Base-by-base conservation (phyloP, 2,329 filamentous ascomycete species). In the Cercospora beticola region DNA sequence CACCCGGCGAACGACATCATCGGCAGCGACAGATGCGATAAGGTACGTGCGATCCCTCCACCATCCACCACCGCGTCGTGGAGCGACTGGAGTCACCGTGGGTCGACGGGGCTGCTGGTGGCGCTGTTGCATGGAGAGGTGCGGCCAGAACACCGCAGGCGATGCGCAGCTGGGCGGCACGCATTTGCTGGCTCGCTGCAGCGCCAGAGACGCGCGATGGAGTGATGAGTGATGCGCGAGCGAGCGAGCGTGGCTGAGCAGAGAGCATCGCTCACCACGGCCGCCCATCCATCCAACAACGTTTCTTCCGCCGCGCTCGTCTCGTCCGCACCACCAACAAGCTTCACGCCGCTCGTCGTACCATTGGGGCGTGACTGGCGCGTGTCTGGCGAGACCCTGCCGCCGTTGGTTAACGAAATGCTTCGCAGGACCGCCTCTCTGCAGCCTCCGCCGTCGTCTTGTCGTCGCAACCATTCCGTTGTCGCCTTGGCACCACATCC, bases 11-110 rank as follows among this genome's bases (percentile, higher is more conserved):
- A 43, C 46, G 49, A 23, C 46, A 31, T 49, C 59, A 46, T 62
- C 62, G 43, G 28, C 18, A 21, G 16, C 62, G 2, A 12, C 23
- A 36, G 28, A 26, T 33, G 21, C 62, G 49, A 43, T 26, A 5
- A 57, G 62, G 61, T 64, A 56, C 43, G 61, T 64, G 61, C 18
- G 43, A 10, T 21, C 18, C n/a, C 43, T 9, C 43, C 43, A 49
- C 43, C 10, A 2, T 4, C 46, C 8, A 52, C 1, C 46, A 52
- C 21, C 8, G 6, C 43, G 36, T 40, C 36, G 36, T 40, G 36
- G 36, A 33, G 31, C 9, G 31, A 33, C 31, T 10, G 31, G 31
- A 40, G 36, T 40, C 36, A 5, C 14, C 36, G 36, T n/a, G 36
- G 36, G 36, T 16, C 36, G 36, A 40, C 36, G 36, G 36, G 36